Evolutionary conservation across 768 basidiomycete genomes (phyloP), one percentile per base, ranked within the genome.

Genomic region (Calocera viscosa): DNA sequence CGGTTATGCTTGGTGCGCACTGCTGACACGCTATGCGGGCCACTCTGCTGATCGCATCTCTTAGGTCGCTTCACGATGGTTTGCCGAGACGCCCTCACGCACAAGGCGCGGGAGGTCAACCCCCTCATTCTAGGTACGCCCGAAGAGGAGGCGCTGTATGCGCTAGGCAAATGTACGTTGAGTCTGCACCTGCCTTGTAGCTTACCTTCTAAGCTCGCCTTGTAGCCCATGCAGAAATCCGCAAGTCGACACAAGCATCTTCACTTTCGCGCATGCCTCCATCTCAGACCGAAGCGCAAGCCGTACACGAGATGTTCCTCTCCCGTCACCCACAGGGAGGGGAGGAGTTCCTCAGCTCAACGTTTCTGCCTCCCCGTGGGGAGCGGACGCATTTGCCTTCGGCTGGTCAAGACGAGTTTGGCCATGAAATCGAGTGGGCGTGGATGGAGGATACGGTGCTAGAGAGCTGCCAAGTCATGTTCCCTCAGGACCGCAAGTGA

Each of bases 41-140:
- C 63, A 40, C 2, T 28, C 19, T 49, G 2, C 5, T 66, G 38
- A 26, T 22, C 28, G 64, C 26, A n/a, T 40, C 26, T 1, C 47
- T 2, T 63, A 90, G 91, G 91, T n/a, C 84, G 90, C n/a, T 93
- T 93, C 77, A 86, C 87, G 0, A 93, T 93, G 90, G 90, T 92
- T 7, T 91, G 89, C 73, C 78, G 90, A 67, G 86, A 91, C 71
- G 82, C 87, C 0, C 73, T 74, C 16, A 88, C 88, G 1, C 84
- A 86, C 68, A 81, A 80, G 64, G 85, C 90, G 0, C 78, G 81
- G 39, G 76, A 81, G 10, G 85, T 93, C 28, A 86, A 88, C 70
- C 83, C 82, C 8, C 77, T 94, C 16, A 75, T 80, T 7, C 78
- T 86, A 30, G 76, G 80, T 19, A 85, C 84, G 0, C 75, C 82